phyloP scores from a whole-genome alignment of 441 rosid genomes.

The Erysimum pusillum region DNA sequence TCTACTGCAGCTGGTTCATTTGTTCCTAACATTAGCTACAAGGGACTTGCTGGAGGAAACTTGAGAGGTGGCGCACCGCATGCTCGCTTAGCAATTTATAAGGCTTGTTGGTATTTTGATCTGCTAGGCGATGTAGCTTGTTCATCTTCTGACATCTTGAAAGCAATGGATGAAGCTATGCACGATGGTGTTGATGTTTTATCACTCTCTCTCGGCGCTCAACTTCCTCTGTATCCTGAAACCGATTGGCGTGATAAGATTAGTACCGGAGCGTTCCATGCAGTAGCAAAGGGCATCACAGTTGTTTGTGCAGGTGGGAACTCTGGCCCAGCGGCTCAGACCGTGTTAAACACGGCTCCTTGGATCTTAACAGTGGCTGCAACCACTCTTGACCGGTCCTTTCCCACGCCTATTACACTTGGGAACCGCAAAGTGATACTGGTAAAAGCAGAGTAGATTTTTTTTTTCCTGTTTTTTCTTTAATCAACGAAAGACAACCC shows the following conservation, averaged over 20 bases:
- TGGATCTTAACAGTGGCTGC: constrained; percentile 61
- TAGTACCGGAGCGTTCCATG: constrained; percentile 53
- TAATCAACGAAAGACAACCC: no score
- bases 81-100: constrained; percentile 74
- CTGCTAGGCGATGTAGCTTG: constrained; percentile 32
- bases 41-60: constrained; percentile 62
- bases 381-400: constrained; percentile 54
- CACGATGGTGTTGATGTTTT: constrained; percentile 65
- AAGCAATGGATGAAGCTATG: constrained; percentile 75
- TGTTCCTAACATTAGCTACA: constrained; percentile 55
- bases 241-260: constrained; percentile 47
- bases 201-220: constrained; percentile 54
- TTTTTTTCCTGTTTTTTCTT: no score
- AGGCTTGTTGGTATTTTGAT: constrained; percentile 71
- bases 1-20: constrained; percentile 65
- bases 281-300: constrained; percentile 52
- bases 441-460: no score
- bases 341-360: constrained; percentile 50
- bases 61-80: constrained; percentile 73
- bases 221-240: constrained; percentile 14
- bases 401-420: constrained; percentile 49
- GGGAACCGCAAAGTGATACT: constrained; percentile 47
- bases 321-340: constrained; percentile 50
- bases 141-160: constrained; percentile 64
- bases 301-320: constrained; percentile 53